Evolutionary conservation across 1,284 basidiomycete genomes (phyloP), one percentile per base, ranked within the genome.

Genomic region (Gastroboletus turbinatus): DNA sequence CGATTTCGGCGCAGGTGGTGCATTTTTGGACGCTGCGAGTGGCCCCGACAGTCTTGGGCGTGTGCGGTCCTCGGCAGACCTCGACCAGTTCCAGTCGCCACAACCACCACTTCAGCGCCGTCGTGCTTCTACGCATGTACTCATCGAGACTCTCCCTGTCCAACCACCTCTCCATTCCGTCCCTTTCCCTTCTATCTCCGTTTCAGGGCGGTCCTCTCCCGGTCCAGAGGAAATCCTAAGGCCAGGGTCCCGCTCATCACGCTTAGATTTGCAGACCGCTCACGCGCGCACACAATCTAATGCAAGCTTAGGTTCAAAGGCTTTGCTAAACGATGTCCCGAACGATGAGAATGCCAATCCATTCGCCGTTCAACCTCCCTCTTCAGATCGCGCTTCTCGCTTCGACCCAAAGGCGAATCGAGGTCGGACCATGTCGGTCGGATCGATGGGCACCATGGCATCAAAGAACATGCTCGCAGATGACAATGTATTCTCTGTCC

Each of bases 131-230:
- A 77, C 78, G 9, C 80, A 87, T 64, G 75, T 75, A 32, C 70
- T 81, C 44, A 77, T 79, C 23, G 76, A 81, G 44, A 75, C 75
- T 40, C 67, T 78, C 23, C 74, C 78, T 11, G 62, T 74, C 10
- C 68, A 75, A 21, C 70, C 74, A 23, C 79, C 78, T 35, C 69
- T 78, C 36, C 77, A 82, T 61, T 77, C 78, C 16, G 75, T 88
- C 40, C 88, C 87, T 4, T 90, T 89, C 67, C 88, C 87, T 32
- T 75, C 79, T 35, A 69, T 77, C 40, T 82, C 83, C 29, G 71
- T 78, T 46, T 67, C 66, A 32, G 66, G 66, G 21, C 82, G 81
- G 53, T 80, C 85, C 9, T 71, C 74, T 21, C 81, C 83, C 21
- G 67, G 73, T 27, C 69, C 70, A 27, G 68, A 73, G 39, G 75